Evolutionary conservation across 805 yeast genomes (phyloP).

Genomic region (Myxozyma udenii): DNA sequence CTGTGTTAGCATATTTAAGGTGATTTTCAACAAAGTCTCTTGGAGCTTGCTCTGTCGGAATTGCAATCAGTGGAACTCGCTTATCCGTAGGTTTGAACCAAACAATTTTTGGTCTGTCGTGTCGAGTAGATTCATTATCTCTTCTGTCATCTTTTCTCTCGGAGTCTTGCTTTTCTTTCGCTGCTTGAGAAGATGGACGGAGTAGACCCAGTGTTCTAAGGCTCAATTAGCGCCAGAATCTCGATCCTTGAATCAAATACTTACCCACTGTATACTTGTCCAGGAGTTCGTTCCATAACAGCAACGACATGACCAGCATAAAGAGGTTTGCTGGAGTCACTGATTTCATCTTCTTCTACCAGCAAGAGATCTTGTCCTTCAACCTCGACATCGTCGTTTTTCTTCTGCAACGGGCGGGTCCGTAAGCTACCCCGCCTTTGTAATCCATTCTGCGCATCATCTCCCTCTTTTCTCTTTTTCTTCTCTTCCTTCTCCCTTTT

Average conservation of each 20-base stretch:
- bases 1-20: slow-evolving; percentile 70
- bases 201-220: slow-evolving; percentile 86
- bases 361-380: slow-evolving; percentile 92
- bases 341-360: slow-evolving; percentile 93
- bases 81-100: slow-evolving; percentile 99
- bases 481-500: slow-evolving; percentile 96
- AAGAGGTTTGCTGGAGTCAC: slow-evolving; percentile 86
- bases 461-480: slow-evolving; percentile 70
- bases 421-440: slow-evolving; percentile 86
- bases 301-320: slow-evolving; percentile 99
- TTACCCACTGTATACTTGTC: slow-evolving; percentile 72
- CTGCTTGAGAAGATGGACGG: slow-evolving; percentile 93
- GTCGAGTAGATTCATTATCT: slow-evolving; percentile 24
- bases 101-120: slow-evolving; percentile 83
- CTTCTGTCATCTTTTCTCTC: slow-evolving; percentile 37
- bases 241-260: too few relatives aligned
- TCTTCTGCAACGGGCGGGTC: slow-evolving; percentile 95
- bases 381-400: slow-evolving; percentile 96
- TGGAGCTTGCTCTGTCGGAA: slow-evolving; percentile 98
- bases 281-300: slow-evolving; percentile 94
- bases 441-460: slow-evolving; percentile 49
- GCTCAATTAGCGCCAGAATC: too few relatives aligned
- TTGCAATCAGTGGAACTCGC: slow-evolving; percentile 95
- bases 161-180: slow-evolving; percentile 59
- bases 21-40: slow-evolving; percentile 91